Base-by-base conservation (phyloP, 1,284 basidiomycete species). In the Malassezia yamatoensis region DNA sequence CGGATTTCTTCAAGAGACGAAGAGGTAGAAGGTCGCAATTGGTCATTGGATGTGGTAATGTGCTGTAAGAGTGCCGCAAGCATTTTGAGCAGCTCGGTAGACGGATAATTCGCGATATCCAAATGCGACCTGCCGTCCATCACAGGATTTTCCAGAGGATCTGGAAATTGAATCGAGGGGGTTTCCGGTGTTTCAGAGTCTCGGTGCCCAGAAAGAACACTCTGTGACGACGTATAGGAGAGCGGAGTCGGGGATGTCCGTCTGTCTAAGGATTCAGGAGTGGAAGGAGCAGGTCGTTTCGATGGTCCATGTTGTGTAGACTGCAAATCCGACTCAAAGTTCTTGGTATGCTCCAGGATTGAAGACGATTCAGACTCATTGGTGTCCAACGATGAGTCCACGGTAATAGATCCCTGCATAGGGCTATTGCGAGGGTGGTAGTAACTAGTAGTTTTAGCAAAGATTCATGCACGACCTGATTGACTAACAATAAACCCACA, bases 31-130 rank as follows among this genome's bases (percentile, higher is more conserved):
- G 70, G 67, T 40, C 70, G 58, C 20, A 72, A 67, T 18, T 75
- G 79, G 77, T 96, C 91, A 76, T 96, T 96, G 5, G 88, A 84
- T 2, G 83, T 83, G 4, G 93, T 90, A 71, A 96, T 96, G 76
- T 90, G 88, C 45, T 88, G 84, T 57, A 98, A 81, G 13, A 96
- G 79, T 2, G 83, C 83, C 0, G 93, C 90, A n/a, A 98, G 83
- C 13, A 94, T 83, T 33, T 83, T 83, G 43, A 98, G 80, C 11
- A 98, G 81, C 53, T 90, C 78, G 34, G 77, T 75, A 0, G 81
- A 77, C 0, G 82, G 80, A 61, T 78, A 82, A 2, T 76, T 78
- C 12, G 79, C 80, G 15, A 82, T 76, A 61, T 82, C 80, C 59
- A 82, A 76, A 58, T 78, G 78, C 11, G 75, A 66, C 36, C 20